phyloP scores from a whole-genome alignment of 2,329 filamentous ascomycete genomes.

The Coleophoma crateriformis region DNA sequence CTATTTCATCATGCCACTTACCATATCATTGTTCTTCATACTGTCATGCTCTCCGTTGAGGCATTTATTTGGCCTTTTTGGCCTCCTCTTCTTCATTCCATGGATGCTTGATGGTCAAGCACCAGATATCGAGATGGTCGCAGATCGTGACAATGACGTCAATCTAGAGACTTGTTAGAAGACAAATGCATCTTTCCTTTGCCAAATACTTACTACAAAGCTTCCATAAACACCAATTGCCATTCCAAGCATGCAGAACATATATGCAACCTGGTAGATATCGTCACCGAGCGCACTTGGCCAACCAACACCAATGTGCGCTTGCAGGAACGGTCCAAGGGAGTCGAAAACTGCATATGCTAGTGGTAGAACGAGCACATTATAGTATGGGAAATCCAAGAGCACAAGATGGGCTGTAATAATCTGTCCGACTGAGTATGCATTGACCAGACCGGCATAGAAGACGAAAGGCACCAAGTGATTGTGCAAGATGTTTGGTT shows the following conservation, averaged over 20 bases:
- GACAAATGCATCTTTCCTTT: neutral
- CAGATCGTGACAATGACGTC: slow-evolving; percentile 98
- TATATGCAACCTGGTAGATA: slow-evolving; percentile 85
- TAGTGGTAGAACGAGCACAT: slow-evolving; percentile 76
- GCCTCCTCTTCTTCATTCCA: slow-evolving; percentile 34
- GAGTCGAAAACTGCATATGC: slow-evolving; percentile 76
- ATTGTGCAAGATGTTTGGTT: slow-evolving; percentile 74
- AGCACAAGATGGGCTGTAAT: slow-evolving; percentile 92
- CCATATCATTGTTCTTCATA: too few relatives aligned
- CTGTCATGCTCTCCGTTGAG: neutral
- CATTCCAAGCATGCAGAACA: slow-evolving; percentile 82
- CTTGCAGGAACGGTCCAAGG: slow-evolving; percentile 61
- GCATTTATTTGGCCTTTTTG: slow-evolving; percentile 18
- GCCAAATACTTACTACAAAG: slow-evolving; percentile 60
- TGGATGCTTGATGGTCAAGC: slow-evolving; percentile 90
- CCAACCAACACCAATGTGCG: slow-evolving; percentile 59
- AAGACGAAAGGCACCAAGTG: slow-evolving; percentile 87
- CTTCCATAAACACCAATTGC: slow-evolving; percentile 91
- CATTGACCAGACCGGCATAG: slow-evolving; percentile 85
- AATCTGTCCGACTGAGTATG: slow-evolving; percentile 92
- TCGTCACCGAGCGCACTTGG: slow-evolving; percentile 67
- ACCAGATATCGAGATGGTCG: slow-evolving; percentile 98
- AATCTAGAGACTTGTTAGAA: slow-evolving; percentile 35
- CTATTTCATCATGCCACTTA: too few relatives aligned
- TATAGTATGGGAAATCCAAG: slow-evolving; percentile 83